Base-by-base conservation (phyloP, 208 protist genomes). In the Leptomonas pyrrhocoris region DNA sequence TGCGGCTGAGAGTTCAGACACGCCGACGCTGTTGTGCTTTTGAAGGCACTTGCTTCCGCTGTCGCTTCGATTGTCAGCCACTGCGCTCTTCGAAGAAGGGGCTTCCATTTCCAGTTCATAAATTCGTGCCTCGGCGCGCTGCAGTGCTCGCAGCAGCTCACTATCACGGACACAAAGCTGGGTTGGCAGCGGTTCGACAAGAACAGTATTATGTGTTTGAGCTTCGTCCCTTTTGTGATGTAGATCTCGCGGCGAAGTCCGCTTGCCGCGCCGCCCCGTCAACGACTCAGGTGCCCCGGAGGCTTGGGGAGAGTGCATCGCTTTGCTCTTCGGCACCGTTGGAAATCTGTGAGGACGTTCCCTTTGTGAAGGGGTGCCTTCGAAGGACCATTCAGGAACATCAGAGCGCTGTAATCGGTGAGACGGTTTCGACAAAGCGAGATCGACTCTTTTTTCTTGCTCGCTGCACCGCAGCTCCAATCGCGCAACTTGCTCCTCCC, bases 101-200 rank as follows among this genome's bases (percentile, higher is more conserved):
- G 8, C 2, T 13, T n/a, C 6, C 28, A 1, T 16, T 43, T 93
- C 84, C 28, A 93, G 66, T 30, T 79, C 42, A 6, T 48, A 56
- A 25, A 86, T 78, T 18, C 80, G 81, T 9, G 49, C 43, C 74
- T 93, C 88, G 12, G 88, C 80, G 27, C 60, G 60, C n/a, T 79
- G 73, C 62, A 93, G 49, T 2, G 81, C 76, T 12, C 83, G 82
- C 42, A 93, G 72, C 25, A 93, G 73, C 49, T 93, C 84, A 70
- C 88, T 93, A 48, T 93, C 88, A 9, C 74, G 71, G 36, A 84
- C 84, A n/a, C 84, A 72, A 36, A 54, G 42, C 7, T 34, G 28
- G 1, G 34, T 15, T 16, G 65, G 13, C 13, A 38, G 49, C 8
- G 36, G 25, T 18, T 50, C 27, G 1, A 31, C 9, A 12, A 25